These are phyloP conservation scores for Trichaptum fuscoviolaceum DNA, from an alignment of 768 basidiomycete genomes.

Conservation along the genomic window DNA sequence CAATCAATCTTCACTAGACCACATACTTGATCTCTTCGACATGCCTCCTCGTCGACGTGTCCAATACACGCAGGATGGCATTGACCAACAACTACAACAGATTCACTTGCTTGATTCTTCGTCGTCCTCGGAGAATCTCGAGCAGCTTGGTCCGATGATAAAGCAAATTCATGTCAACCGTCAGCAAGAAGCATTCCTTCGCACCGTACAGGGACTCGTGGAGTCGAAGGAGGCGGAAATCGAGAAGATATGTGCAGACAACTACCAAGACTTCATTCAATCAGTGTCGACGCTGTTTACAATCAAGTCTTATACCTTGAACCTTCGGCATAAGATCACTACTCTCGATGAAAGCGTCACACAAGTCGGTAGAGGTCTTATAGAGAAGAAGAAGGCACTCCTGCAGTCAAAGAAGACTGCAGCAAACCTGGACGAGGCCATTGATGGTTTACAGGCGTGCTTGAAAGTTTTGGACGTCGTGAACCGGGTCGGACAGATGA, in stretches of 20 bases:
- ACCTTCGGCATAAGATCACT: conserved; percentile 87
- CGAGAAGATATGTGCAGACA: conserved; percentile 90
- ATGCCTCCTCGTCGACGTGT: conserved; percentile 76
- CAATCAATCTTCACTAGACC: conserved; percentile 31
- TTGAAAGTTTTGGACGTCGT: conserved; percentile 90
- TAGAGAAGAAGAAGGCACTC: conserved; percentile 89
- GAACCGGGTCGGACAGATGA: conserved; percentile 88
- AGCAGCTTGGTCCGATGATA: conserved; percentile 92
- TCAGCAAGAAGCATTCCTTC: conserved; percentile 86
- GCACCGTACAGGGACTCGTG: conserved; percentile 80
- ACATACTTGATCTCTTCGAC: conserved; percentile 14
- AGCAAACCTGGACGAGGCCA: conserved; percentile 91
- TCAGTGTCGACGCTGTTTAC: conserved; percentile 96
- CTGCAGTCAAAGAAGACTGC: conserved; percentile 91
- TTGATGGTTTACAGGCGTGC: conserved; percentile 92
- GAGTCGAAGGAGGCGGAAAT: conserved; percentile 95
- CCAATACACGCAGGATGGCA: conserved; percentile 73
- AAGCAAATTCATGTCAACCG: conserved; percentile 86
- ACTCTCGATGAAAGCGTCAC: conserved; percentile 84
- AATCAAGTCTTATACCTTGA: conserved; percentile 94
- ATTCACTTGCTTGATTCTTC: conserved; percentile 85
- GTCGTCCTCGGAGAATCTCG: conserved; percentile 89
- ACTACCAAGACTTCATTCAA: conserved; percentile 96
- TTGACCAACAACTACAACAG: conserved; percentile 88
- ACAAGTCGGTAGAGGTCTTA: conserved; percentile 79